Percentiles rank a stretch among this genome's conserved stretches.
Conservation (phyloP, 177 flowering plant species). For the Tripterygium wilfordii region DNA sequence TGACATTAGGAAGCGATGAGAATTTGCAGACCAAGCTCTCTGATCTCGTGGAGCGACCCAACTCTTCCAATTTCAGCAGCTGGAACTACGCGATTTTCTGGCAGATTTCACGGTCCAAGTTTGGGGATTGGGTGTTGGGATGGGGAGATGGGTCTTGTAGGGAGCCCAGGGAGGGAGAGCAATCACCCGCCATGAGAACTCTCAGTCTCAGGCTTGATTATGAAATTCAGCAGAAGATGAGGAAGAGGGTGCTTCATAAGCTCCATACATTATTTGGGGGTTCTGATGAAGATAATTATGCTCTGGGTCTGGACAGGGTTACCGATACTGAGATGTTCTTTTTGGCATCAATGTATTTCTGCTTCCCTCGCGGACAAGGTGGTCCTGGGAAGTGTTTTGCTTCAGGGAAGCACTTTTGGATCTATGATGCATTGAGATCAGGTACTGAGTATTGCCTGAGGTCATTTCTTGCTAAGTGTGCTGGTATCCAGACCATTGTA, state of each 20-base stretch:
- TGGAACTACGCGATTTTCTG: conserved; percentile 96
- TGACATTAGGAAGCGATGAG: conserved; percentile 52
- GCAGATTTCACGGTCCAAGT: conserved; percentile 75
- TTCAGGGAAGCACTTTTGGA: conserved; percentile 53
- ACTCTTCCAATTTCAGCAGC: conserved; percentile 52
- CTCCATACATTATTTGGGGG: conserved; percentile 56
- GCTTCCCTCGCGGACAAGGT: conserved; percentile 56
- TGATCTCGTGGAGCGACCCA: conserved; percentile 77
- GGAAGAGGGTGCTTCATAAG: conserved; percentile 79
- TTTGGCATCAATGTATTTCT: conserved; percentile 67
- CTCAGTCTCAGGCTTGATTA: conserved; percentile 34
- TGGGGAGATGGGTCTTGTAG: conserved; percentile 96
- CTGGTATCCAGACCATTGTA: conserved; percentile 60
- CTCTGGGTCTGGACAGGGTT: conserved; percentile 56
- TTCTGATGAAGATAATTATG: conserved; percentile 54
- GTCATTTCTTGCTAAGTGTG: conserved; percentile 52
- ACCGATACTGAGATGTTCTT: conserved; percentile 75
- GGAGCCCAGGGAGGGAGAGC: conserved; percentile 79
- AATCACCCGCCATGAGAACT: conserved; percentile 30
- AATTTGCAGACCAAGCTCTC: conserved; percentile 78
- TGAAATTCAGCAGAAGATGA: conserved; percentile 64
- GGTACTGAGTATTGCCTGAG: conserved; percentile 46
- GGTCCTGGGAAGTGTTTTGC: conserved; percentile 59
- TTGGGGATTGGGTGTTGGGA: conserved; percentile 68
- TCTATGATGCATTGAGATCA: conserved; percentile 33